A percentile compares a stretch with the other conserved stretches of the same genome.
phyloP scores from a whole-genome alignment of 176 grass and related monocot species.

The Bolboschoenus planiculmis region DNA sequence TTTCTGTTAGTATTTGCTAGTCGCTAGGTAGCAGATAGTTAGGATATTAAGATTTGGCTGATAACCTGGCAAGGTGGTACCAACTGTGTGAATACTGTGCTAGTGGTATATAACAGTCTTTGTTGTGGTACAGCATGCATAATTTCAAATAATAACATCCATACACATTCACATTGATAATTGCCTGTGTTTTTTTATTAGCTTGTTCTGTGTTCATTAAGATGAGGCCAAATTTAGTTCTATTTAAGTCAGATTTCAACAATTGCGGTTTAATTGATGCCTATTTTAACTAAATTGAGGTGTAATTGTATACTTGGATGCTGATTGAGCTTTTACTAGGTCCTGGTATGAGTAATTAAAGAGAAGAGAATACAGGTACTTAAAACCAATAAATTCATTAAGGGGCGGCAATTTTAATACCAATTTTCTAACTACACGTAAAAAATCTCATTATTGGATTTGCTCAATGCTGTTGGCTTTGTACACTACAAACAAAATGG shows the following conservation, averaged over 20 bases:
- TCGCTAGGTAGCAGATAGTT: background rate
- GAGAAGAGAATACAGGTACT: background rate
- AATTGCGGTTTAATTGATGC: background rate
- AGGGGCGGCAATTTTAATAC: background rate
- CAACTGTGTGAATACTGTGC: background rate
- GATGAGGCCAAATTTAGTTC: background rate
- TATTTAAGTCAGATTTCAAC: background rate
- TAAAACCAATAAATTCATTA: background rate
- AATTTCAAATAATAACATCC: background rate
- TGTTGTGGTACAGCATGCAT: background rate
- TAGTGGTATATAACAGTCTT: background rate
- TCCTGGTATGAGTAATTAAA: background rate
- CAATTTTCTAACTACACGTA: background rate
- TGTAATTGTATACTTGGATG: background rate
- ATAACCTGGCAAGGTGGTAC: background rate
- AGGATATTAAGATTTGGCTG: background rate
- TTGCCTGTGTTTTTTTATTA: background rate
- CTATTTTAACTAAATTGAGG: background rate
- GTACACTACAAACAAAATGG: conserved; percentile 9
- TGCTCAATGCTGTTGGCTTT: conserved; percentile 12
- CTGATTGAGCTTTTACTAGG: background rate
- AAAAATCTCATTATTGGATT: background rate
- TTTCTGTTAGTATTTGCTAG: background rate
- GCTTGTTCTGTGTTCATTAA: background rate
- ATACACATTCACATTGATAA: background rate